A percentile compares a stretch with the other conserved stretches of the same genome.
These are phyloP conservation scores for Salix koriyanagi DNA, from an alignment of 345 rosid genomes.

Conservation along the genomic window DNA sequence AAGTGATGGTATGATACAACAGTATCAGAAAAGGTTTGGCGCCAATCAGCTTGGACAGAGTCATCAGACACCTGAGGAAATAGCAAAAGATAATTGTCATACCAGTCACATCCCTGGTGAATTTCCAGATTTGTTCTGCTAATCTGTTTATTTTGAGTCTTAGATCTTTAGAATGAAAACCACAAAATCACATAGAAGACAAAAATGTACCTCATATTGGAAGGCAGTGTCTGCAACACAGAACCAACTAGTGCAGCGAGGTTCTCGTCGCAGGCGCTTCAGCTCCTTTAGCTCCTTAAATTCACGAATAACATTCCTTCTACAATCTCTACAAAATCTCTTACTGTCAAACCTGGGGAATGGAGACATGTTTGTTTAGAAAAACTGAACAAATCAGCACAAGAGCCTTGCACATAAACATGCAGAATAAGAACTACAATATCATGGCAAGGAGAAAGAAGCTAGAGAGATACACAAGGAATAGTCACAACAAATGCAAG, in stretches of 20 bases:
- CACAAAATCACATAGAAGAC: conserved; percentile 1
- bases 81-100: conserved; percentile 16
- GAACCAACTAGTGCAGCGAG: conserved; percentile 84
- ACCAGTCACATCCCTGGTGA: neutral
- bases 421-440: conserved; percentile 8
- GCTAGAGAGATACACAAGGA: neutral
- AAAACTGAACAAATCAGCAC: neutral
- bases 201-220: conserved; percentile 65
- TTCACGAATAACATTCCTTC: conserved; percentile 87
- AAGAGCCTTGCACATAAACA: neutral
- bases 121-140: neutral
- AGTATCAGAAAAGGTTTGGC: conserved; percentile 63
- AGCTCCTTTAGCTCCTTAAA: conserved; percentile 94
- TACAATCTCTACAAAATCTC: conserved; percentile 96
- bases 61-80: conserved; percentile 65
- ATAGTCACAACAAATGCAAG: neutral
- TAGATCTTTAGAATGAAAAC: neutral
- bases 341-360: conserved; percentile 84
- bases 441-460: neutral
- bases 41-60: conserved; percentile 81
- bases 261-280: conserved; percentile 79
- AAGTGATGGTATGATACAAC: conserved; percentile 74
- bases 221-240: conserved; percentile 86
- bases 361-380: conserved; percentile 5
- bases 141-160: neutral